Evolutionary conservation across 163 green algal genomes (phyloP).

Genomic region (Volvox carteri): DNA sequence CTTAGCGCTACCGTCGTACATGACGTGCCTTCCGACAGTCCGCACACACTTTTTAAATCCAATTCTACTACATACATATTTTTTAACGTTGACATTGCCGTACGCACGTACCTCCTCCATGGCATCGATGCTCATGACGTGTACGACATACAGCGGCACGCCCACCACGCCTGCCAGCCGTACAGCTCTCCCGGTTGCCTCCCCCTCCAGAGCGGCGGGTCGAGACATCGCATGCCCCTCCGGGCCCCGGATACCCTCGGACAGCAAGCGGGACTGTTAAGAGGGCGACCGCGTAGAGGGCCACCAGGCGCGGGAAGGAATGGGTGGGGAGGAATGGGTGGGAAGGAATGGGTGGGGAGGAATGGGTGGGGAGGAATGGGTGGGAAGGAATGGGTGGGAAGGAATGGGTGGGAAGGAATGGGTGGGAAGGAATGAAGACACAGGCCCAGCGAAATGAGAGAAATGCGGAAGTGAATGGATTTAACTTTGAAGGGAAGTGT

Average conservation of each 20-base stretch:
- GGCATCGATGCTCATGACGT: slow-evolving; percentile 95
- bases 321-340: not conserved
- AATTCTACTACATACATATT: no score
- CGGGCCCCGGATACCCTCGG: slow-evolving; percentile 84
- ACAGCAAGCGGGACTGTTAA: slow-evolving; percentile 67
- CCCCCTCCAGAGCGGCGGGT: slow-evolving; percentile 87
- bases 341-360: not conserved
- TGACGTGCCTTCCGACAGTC: no score
- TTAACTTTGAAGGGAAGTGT: no score
- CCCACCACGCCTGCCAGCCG: slow-evolving; percentile 86
- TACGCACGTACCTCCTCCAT: slow-evolving; percentile 82
- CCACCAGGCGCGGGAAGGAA: no score
- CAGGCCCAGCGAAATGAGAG: no score
- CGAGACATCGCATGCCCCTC: slow-evolving; percentile 90
- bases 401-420: no score
- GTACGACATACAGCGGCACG: slow-evolving; percentile 95
- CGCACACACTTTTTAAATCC: no score
- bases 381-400: not conserved
- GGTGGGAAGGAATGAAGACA: no score
- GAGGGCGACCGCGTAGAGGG: no score
- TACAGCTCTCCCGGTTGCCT: slow-evolving; percentile 92
- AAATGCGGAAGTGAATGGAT: no score
- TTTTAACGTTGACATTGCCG: no score
- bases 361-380: not conserved
- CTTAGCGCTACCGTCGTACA: no score